Conservation (phyloP, 441 rosid species). For the Pelargonium fulgidum region DNA sequence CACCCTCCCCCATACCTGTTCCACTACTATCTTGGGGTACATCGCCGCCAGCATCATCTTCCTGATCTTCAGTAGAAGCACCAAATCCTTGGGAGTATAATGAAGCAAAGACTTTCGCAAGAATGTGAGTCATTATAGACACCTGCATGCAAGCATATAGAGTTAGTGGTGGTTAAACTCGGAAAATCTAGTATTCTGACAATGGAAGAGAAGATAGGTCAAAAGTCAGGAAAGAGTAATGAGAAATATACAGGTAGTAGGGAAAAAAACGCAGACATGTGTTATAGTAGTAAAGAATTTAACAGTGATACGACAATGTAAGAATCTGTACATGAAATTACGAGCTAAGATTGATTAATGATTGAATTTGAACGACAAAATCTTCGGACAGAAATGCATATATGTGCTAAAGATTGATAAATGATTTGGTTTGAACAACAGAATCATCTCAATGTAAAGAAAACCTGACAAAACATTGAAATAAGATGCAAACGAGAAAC, state of each 20-base stretch:
- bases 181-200: not conserved
- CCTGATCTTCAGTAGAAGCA: conserved; percentile 50
- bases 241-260: too few relatives aligned
- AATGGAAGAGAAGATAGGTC: not conserved
- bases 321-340: not conserved
- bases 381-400: not conserved
- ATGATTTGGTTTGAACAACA: too few relatives aligned
- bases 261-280: not conserved
- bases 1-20: conserved; percentile 96
- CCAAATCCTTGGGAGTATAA: conserved; percentile 80
- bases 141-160: conserved; percentile 45
- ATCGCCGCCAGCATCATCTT: conserved; percentile 42
- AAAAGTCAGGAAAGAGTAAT: not conserved
- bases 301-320: not conserved
- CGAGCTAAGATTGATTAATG: too few relatives aligned
- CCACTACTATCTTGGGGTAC: conserved; percentile 61
- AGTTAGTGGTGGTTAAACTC: not conserved
- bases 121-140: conserved; percentile 61
- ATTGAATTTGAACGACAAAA: too few relatives aligned
- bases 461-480: not conserved
- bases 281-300: not conserved
- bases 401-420: too few relatives aligned
- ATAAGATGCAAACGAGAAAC: not conserved
- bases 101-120: conserved; percentile 65
- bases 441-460: not conserved